A percentile compares a stretch with the other conserved stretches of the same genome.
These are phyloP conservation scores for Euphorbia celastroides DNA, from an alignment of 441 rosid genomes.

Conservation along the genomic window DNA sequence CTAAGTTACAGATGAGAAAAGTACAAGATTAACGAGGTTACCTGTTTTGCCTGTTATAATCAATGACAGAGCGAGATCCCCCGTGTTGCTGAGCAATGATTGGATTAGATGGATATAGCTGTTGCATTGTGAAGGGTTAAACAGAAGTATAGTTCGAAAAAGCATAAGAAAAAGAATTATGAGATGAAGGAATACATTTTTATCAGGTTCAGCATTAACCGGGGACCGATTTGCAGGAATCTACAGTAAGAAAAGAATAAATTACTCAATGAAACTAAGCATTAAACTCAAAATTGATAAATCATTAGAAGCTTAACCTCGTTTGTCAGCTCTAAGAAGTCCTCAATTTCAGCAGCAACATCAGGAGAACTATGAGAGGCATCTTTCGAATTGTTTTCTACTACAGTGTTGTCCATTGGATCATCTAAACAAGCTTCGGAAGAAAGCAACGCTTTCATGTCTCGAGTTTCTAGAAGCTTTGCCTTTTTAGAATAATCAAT, in stretches of 20 bases:
- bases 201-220: conserved; percentile 40
- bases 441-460: conserved; percentile 25
- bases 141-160: conserved; percentile 21
- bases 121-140: conserved; percentile 49
- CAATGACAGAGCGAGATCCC: conserved; percentile 51
- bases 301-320: conserved; percentile 45
- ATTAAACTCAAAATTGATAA: conserved; percentile 17
- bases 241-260: conserved; percentile 37
- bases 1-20: background rate
- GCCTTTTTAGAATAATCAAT: conserved; percentile 42
- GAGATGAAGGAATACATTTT: conserved; percentile 57
- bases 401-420: conserved; percentile 27
- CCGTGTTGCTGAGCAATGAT: conserved; percentile 40
- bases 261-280: conserved; percentile 20
- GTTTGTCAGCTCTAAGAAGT: conserved; percentile 87
- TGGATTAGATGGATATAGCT: conserved; percentile 48
- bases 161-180: conserved; percentile 13
- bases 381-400: conserved; percentile 40
- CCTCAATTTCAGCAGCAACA: conserved; percentile 94
- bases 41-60: conserved; percentile 76
- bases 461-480: conserved; percentile 39
- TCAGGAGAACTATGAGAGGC: conserved; percentile 61
- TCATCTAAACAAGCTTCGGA: conserved; percentile 33
- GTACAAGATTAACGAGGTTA: conserved; percentile 15
- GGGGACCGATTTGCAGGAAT: conserved; percentile 74